phyloP scores from a whole-genome alignment of 169 alveolate genomes.

The Plasmodium adleri region DNA sequence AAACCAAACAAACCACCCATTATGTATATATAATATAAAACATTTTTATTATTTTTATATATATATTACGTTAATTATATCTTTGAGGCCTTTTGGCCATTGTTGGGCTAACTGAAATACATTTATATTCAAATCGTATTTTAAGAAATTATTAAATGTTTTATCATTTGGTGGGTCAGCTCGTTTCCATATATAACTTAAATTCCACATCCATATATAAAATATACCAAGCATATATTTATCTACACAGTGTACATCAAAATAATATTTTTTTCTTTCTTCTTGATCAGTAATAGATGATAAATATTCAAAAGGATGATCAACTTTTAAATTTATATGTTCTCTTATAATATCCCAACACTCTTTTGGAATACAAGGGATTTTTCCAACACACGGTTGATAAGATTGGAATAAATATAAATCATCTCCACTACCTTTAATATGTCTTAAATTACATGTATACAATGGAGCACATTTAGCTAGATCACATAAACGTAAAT shows the following conservation, averaged over 20 bases:
- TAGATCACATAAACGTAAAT: conserved; percentile 85
- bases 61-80: conserved; percentile 31
- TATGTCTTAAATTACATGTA: conserved; percentile 78
- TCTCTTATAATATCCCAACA: conserved; percentile 84
- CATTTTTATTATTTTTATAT: too few species aligned
- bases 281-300: conserved; percentile 47
- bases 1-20: too few species aligned
- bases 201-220: conserved; percentile 87
- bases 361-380: conserved; percentile 89
- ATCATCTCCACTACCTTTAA: conserved; percentile 75
- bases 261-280: conserved; percentile 80
- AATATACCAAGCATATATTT: conserved; percentile 76
- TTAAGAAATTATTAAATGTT: conserved; percentile 64
- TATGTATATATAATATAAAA: neutral
- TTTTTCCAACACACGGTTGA: conserved; percentile 88
- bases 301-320: conserved; percentile 31
- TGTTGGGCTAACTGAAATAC: conserved; percentile 44
- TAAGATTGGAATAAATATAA: conserved; percentile 81
- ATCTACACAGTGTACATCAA: conserved; percentile 85
- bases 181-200: conserved; percentile 85
- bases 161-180: conserved; percentile 85
- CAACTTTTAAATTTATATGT: conserved; percentile 64
- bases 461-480: conserved; percentile 86
- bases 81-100: conserved; percentile 58
- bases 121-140: conserved; percentile 50